A percentile compares a stretch with the other conserved stretches of the same genome.
Conservation (phyloP, 1,284 basidiomycete species). For the Boletus semigastroideus region DNA sequence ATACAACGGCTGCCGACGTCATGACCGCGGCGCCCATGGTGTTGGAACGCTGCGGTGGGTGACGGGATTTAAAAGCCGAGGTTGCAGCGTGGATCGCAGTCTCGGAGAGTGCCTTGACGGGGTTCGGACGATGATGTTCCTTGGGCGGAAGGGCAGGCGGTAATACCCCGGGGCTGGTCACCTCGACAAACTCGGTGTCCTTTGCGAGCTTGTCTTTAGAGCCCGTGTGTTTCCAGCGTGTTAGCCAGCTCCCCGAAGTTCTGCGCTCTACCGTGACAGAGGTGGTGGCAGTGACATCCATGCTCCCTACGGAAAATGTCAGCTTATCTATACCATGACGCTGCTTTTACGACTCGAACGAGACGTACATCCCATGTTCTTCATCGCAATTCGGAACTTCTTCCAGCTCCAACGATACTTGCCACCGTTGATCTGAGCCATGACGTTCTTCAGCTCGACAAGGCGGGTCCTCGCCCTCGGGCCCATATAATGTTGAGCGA, state of each 20-base stretch:
- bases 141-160: slow-evolving; percentile 27
- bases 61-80: slow-evolving; percentile 29
- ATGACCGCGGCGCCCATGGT: slow-evolving; percentile 29
- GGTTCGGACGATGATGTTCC: slow-evolving; percentile 32
- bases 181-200: slow-evolving; percentile 26
- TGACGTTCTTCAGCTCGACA: slow-evolving; percentile 66
- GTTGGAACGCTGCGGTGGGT: slow-evolving; percentile 28
- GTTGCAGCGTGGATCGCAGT: slow-evolving; percentile 29
- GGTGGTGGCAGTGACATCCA: slow-evolving; percentile 55
- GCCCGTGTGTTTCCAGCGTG: slow-evolving; percentile 43
- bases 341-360: slow-evolving; percentile 3
- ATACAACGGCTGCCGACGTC: slow-evolving; percentile 8
- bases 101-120: slow-evolving; percentile 34
- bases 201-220: slow-evolving; percentile 29
- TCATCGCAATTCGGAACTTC: slow-evolving; percentile 71
- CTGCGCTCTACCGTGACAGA: slow-evolving; percentile 59
- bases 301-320: slow-evolving; percentile 47
- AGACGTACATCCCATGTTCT: slow-evolving; percentile 73
- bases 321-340: not conserved
- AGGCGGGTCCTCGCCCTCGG: slow-evolving; percentile 61
- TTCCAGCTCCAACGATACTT: slow-evolving; percentile 79
- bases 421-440: slow-evolving; percentile 69
- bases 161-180: slow-evolving; percentile 17
- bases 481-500: slow-evolving; percentile 70
- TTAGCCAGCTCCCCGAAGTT: slow-evolving; percentile 52